Evolutionary conservation across 495 filamentous ascomycete species (phyloP).

Genomic region (Geoglossum glabrum): DNA sequence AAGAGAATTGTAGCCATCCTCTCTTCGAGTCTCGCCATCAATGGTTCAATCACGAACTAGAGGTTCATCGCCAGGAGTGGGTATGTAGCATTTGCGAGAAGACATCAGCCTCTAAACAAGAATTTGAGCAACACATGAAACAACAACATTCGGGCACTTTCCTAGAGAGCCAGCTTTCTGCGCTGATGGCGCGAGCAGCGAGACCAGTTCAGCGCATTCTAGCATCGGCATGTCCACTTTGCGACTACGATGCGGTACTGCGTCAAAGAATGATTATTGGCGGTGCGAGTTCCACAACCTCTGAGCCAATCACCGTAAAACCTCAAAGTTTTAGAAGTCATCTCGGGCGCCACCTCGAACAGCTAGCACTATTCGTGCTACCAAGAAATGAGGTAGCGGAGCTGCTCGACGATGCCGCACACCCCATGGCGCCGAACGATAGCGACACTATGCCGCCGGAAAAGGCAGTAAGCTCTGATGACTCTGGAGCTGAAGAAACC

Average conservation of each 20-base stretch:
- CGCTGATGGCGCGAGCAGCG: not conserved
- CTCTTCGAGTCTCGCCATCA: not conserved
- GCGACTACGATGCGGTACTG: not conserved
- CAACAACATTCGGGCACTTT: not conserved
- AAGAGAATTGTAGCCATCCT: not conserved
- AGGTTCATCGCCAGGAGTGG: not conserved
- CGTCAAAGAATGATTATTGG: not conserved
- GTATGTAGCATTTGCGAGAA: not conserved
- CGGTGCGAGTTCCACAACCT: not conserved
- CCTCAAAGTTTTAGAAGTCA: conserved; percentile 13
- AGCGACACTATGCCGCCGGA: too few species aligned
- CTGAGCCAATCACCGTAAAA: not conserved
- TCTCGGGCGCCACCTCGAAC: conserved; percentile 20
- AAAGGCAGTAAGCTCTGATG: too few species aligned
- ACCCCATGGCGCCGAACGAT: too few species aligned
- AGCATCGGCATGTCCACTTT: not conserved
- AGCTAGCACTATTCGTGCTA: conserved; percentile 22
- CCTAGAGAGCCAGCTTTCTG: not conserved
- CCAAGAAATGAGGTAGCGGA: conserved; percentile 5
- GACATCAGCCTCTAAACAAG: not conserved
- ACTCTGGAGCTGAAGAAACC: too few species aligned
- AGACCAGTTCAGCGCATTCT: not conserved
- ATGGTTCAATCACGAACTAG: not conserved
- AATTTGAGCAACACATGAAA: not conserved
- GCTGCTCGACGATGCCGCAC: not conserved